A percentile compares a stretch with the other conserved stretches of the same genome.
phyloP scores from a whole-genome alignment of 306 rosid genomes.

The Cucurbita pepo region DNA sequence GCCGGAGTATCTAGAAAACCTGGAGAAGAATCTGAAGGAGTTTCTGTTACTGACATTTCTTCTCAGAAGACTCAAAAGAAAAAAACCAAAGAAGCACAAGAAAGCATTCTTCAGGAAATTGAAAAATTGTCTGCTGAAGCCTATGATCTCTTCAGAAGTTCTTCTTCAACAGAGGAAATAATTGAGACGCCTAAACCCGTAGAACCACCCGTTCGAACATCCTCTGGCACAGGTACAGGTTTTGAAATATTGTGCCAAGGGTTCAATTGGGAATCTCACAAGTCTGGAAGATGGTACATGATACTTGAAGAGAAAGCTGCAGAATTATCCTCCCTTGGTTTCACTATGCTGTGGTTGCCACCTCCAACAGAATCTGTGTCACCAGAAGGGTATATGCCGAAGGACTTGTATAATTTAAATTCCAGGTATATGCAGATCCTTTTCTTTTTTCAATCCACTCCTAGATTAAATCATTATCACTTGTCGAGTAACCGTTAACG shows the following conservation, averaged over 20 bases:
- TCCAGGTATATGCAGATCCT: conserved; percentile 38
- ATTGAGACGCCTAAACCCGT: conserved; percentile 15
- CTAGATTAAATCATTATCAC: neutral
- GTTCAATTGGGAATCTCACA: conserved; percentile 96
- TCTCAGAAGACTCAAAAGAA: conserved; percentile 36
- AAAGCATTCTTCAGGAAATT: conserved; percentile 75
- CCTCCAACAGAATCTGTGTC: conserved; percentile 98
- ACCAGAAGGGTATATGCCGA: conserved; percentile 95
- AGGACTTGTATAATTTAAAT: conserved; percentile 74
- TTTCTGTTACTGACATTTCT: conserved; percentile 42
- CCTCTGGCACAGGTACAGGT: conserved; percentile 73
- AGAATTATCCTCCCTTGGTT: conserved; percentile 59
- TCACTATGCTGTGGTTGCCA: conserved; percentile 86
- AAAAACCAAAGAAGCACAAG: conserved; percentile 66
- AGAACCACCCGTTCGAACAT: conserved; percentile 13
- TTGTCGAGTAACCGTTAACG: neutral
- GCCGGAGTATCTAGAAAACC: conserved; percentile 13
- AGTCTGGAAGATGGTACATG: conserved; percentile 79
- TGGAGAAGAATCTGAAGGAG: conserved; percentile 27
- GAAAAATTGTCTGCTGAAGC: conserved; percentile 94
- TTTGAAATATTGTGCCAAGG: conserved; percentile 92
- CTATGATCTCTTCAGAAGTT: conserved; percentile 67
- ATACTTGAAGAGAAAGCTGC: conserved; percentile 64
- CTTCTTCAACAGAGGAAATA: conserved; percentile 44
- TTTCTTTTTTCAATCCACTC: neutral